phyloP scores from a whole-genome alignment of 495 filamentous ascomycete species.

The Aspergillus baeticus region DNA sequence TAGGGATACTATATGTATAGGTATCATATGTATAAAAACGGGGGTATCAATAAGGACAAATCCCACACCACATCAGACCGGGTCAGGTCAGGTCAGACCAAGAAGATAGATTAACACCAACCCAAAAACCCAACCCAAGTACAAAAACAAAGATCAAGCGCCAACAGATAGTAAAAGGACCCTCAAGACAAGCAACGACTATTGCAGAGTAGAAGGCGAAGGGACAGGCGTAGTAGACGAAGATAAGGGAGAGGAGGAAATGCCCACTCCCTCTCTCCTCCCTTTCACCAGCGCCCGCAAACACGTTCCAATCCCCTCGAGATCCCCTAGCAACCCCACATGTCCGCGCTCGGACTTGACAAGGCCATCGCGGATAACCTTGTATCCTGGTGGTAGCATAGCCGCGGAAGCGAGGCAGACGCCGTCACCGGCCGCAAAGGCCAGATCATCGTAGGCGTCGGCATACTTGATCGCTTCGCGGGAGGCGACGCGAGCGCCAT shows the following conservation, averaged over 20 bases:
- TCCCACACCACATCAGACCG: neutral
- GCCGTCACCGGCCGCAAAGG: conserved; percentile 86
- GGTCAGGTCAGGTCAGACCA: neutral
- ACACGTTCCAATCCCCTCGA: conserved; percentile 77
- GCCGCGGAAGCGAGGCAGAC: conserved; percentile 84
- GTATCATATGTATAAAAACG: neutral
- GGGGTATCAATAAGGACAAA: conserved; percentile 7
- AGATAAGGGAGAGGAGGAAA: conserved; percentile 19
- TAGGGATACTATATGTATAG: too few relatives aligned
- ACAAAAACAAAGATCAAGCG: too few relatives aligned
- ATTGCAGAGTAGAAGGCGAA: neutral
- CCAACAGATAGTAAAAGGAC: too few relatives aligned
- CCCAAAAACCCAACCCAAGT: too few relatives aligned
- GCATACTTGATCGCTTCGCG: conserved; percentile 66
- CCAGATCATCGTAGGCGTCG: conserved; percentile 84
- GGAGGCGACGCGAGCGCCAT: conserved; percentile 68
- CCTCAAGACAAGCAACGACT: too few relatives aligned
- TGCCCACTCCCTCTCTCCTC: conserved; percentile 68
- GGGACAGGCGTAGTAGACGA: neutral
- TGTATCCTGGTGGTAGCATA: conserved; percentile 83
- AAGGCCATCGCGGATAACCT: conserved; percentile 64
- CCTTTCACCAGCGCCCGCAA: conserved; percentile 64
- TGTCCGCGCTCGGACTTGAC: conserved; percentile 83
- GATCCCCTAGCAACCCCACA: conserved; percentile 80
- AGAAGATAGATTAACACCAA: neutral